Percentiles rank a stretch among this genome's conserved stretches.
Conservation (phyloP, 164 flowering plant genomes). For the Berberis thunbergii region DNA sequence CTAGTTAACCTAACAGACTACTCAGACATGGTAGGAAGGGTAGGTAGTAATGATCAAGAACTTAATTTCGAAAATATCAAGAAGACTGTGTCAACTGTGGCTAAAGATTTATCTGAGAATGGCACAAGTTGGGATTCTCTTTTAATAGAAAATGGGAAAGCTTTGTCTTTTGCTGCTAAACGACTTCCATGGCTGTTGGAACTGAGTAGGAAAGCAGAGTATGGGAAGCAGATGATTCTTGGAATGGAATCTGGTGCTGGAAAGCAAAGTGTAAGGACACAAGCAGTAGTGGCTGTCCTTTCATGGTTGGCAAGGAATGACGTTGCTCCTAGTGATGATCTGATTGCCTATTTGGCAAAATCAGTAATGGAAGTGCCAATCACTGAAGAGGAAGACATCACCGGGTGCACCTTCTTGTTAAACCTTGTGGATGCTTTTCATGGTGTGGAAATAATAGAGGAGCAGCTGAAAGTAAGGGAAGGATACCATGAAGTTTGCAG, state of each 20-base stretch:
- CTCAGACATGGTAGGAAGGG: constrained; percentile 23
- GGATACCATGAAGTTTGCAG: constrained; percentile 59
- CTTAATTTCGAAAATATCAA: constrained; percentile 24
- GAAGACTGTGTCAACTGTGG: constrained; percentile 36
- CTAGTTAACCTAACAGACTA: constrained; percentile 18
- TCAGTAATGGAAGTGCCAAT: constrained; percentile 67
- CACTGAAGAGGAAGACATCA: constrained; percentile 57
- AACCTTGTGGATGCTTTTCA: constrained; percentile 82
- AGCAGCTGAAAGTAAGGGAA: constrained; percentile 53
- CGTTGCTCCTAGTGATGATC: constrained; percentile 68
- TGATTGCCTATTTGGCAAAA: constrained; percentile 68
- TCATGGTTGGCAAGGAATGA: constrained; percentile 86
- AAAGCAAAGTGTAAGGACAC: constrained; percentile 40
- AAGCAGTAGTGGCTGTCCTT: constrained; percentile 48
- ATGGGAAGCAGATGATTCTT: constrained; percentile 22
- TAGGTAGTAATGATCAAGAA: constrained; percentile 26
- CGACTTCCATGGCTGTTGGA: constrained; percentile 89
- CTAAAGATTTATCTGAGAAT: constrained; percentile 39
- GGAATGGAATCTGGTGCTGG: constrained; percentile 19
- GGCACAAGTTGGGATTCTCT: constrained; percentile 43
- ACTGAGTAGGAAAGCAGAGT: constrained; percentile 36
- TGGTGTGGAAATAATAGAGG: constrained; percentile 86
- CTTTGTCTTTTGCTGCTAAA: constrained; percentile 56
- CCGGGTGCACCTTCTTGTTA: constrained; percentile 67
- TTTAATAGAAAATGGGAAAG: constrained; percentile 58